phyloP scores from a whole-genome alignment of 1,284 basidiomycete species.

The Hemileccinum hortonii region DNA sequence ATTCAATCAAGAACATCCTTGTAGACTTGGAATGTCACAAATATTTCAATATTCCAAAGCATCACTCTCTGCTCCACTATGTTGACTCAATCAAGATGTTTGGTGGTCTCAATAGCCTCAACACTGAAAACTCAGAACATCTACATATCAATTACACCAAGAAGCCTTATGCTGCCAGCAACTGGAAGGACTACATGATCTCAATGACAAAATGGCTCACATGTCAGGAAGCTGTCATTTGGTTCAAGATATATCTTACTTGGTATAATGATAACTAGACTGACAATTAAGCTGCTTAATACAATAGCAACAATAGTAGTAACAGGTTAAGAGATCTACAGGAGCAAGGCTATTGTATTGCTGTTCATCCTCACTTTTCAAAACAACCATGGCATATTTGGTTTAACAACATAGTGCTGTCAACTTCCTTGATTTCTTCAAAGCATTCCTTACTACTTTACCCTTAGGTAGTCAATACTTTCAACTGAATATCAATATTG shows the following conservation, averaged over 20 bases:
- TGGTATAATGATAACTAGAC: too few relatives aligned
- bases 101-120: constrained; percentile 8
- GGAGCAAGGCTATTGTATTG: too few relatives aligned
- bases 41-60: constrained; percentile 20
- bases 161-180: constrained; percentile 8
- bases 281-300: too few relatives aligned
- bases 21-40: not conserved
- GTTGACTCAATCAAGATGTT: constrained; percentile 1
- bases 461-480: not conserved
- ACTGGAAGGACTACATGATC: constrained; percentile 2
- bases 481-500: not conserved
- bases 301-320: too few relatives aligned
- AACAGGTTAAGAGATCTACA: too few relatives aligned
- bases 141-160: constrained; percentile 19
- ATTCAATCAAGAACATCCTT: not conserved
- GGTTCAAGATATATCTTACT: not conserved
- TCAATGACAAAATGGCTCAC: constrained; percentile 1
- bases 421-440: not conserved
- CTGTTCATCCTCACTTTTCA: too few relatives aligned
- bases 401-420: not conserved
- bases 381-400: too few relatives aligned
- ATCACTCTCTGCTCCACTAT: constrained; percentile 21
- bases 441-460: not conserved
- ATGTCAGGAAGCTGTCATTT: not conserved
- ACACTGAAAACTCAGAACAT: constrained; percentile 12